A percentile compares a stretch with the other conserved stretches of the same genome.
These are phyloP conservation scores for Thinopyrum obtusiflorum DNA, from an alignment of 202 grass and related monocot genomes.

Conservation along the genomic window DNA sequence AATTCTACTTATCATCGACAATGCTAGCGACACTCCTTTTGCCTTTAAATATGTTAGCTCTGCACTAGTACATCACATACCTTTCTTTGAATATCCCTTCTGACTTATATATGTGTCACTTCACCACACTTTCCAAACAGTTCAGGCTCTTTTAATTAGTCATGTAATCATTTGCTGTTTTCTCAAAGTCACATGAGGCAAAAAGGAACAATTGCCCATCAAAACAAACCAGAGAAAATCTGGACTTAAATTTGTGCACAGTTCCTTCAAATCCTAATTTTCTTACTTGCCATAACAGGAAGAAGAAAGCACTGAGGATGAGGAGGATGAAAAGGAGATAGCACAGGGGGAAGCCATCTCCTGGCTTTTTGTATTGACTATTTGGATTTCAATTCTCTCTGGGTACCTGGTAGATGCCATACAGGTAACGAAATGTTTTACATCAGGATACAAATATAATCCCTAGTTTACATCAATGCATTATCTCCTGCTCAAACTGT, in stretches of 20 bases:
- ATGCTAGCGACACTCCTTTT: background rate
- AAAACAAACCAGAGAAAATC: constrained; percentile 13
- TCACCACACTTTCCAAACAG: background rate
- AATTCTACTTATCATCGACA: too few relatives aligned
- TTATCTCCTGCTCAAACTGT: constrained; percentile 20
- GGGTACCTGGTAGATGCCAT: constrained; percentile 95
- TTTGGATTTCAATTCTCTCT: constrained; percentile 98
- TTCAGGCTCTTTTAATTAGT: background rate
- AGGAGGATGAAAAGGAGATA: constrained; percentile 86
- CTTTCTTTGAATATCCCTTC: constrained; percentile 25
- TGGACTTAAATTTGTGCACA: background rate
- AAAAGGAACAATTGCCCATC: background rate
- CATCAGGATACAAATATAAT: background rate
- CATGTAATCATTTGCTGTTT: background rate
- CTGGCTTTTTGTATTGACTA: constrained; percentile 84
- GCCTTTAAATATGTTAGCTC: background rate
- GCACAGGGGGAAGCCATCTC: constrained; percentile 73
- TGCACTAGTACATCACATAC: background rate
- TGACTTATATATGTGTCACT: background rate
- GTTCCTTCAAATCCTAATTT: constrained; percentile 15
- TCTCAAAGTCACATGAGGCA: background rate
- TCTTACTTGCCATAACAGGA: constrained; percentile 44
- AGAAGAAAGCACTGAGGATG: constrained; percentile 53
- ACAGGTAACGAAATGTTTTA: constrained; percentile 62
- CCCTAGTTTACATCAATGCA: constrained; percentile 4